A percentile compares a stretch with the other conserved stretches of the same genome.
These are phyloP conservation scores for Cutaneotrichosporon mucoides DNA, from an alignment of 1,284 basidiomycete species.

Conservation along the genomic window DNA sequence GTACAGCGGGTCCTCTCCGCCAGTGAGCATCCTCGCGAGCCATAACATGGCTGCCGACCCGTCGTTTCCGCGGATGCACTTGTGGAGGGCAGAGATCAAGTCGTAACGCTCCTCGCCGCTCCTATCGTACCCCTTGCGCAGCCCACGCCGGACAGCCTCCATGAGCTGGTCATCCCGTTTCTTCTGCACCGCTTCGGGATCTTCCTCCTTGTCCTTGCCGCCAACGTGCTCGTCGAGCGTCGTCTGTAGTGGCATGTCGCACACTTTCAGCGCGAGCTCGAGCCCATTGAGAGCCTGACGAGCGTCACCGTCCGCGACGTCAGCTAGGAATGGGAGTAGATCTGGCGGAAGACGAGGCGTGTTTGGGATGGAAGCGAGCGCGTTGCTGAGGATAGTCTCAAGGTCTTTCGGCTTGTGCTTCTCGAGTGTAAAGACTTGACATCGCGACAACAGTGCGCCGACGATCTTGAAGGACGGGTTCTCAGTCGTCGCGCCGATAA, in stretches of 20 bases:
- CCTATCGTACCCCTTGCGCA: slow-evolving; percentile 61
- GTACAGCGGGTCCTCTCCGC: slow-evolving; percentile 85
- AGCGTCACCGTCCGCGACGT: slow-evolving; percentile 53
- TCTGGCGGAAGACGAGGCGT: slow-evolving; percentile 47
- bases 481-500: slow-evolving; percentile 87
- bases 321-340: slow-evolving; percentile 53
- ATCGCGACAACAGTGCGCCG: slow-evolving; percentile 71
- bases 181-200: not conserved
- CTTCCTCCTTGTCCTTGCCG: not conserved
- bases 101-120: slow-evolving; percentile 75
- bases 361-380: slow-evolving; percentile 35
- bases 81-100: slow-evolving; percentile 84
- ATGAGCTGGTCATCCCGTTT: slow-evolving; percentile 44
- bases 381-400: slow-evolving; percentile 41
- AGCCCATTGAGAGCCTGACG: slow-evolving; percentile 51
- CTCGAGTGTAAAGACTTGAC: slow-evolving; percentile 56
- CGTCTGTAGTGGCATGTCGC: slow-evolving; percentile 27
- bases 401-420: slow-evolving; percentile 40
- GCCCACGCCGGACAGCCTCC: slow-evolving; percentile 45
- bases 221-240: slow-evolving; percentile 10
- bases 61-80: slow-evolving; percentile 74
- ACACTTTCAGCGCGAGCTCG: slow-evolving; percentile 50
- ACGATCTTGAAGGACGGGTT: slow-evolving; percentile 85
- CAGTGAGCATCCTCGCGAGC: slow-evolving; percentile 68
- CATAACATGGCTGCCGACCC: slow-evolving; percentile 82